These are phyloP conservation scores for Tolypocladium amazonense DNA, from an alignment of 2,329 filamentous ascomycete species.

Conservation along the genomic window DNA sequence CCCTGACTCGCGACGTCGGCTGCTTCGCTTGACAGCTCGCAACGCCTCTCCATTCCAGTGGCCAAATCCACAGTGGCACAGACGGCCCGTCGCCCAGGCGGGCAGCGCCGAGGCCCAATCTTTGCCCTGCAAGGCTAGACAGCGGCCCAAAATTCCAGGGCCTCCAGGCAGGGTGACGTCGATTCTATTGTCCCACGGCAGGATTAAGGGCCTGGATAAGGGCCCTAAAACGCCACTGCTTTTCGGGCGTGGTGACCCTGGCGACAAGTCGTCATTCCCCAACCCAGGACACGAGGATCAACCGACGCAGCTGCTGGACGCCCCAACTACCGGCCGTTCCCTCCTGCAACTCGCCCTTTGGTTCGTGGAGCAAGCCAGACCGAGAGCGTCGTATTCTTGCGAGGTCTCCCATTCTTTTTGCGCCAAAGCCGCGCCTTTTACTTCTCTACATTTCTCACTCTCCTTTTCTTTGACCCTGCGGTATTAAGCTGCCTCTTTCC, in stretches of 20 bases:
- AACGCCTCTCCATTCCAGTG: background rate
- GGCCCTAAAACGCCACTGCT: background rate
- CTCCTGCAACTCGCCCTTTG: background rate
- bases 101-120: background rate
- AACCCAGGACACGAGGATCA: background rate
- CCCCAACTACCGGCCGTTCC: background rate
- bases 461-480: background rate
- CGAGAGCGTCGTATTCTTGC: background rate
- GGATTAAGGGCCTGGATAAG: background rate
- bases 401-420: background rate
- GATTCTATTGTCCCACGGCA: background rate
- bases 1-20: background rate
- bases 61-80: background rate
- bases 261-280: constrained; percentile 7
- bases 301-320: background rate
- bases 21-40: too few species aligned
- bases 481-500: background rate
- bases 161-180: constrained; percentile 3
- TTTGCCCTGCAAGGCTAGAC: background rate
- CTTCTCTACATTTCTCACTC: background rate
- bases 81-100: background rate
- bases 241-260: constrained; percentile 3
- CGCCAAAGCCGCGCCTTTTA: background rate
- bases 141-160: background rate
- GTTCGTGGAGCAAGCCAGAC: background rate